A percentile compares a stretch with the other conserved stretches of the same genome.
Evolutionary conservation across 805 yeast species (phyloP).

Genomic region (Phaffomyces thermotolerans): DNA sequence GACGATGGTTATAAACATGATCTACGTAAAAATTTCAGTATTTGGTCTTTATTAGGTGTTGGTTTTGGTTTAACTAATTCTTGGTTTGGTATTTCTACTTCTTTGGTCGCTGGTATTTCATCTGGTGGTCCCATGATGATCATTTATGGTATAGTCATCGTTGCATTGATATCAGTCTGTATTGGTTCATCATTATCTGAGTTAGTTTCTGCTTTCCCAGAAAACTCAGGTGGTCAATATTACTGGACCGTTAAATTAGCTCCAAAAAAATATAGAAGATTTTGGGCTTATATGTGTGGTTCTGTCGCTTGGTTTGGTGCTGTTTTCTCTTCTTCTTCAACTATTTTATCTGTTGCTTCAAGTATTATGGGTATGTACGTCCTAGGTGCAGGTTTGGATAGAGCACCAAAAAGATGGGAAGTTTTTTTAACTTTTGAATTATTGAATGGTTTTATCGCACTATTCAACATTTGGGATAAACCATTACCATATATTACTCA

Average conservation of each 20-base stretch:
- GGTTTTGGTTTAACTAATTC: slow-evolving; percentile 55
- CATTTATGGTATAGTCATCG: slow-evolving; percentile 47
- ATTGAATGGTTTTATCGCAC: slow-evolving; percentile 33
- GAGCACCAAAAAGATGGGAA: slow-evolving; percentile 40
- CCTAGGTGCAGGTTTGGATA: slow-evolving; percentile 29
- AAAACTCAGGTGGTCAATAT: slow-evolving; percentile 49
- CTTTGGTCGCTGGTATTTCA: slow-evolving; percentile 43
- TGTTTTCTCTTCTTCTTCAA: slow-evolving; percentile 52
- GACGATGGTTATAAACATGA: slow-evolving; percentile 15
- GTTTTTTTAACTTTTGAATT: slow-evolving; percentile 42
- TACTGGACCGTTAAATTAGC: slow-evolving; percentile 49
- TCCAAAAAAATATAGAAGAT: slow-evolving; percentile 28
- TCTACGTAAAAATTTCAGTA: slow-evolving; percentile 26
- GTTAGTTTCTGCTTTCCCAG: slow-evolving; percentile 42
- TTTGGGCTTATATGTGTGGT: slow-evolving; percentile 46
- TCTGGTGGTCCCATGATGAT: slow-evolving; percentile 52
- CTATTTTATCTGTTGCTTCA: slow-evolving; percentile 44
- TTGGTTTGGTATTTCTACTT: slow-evolving; percentile 54
- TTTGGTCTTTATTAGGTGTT: slow-evolving; percentile 43
- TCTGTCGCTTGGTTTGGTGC: slow-evolving; percentile 56
- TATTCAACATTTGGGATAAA: slow-evolving; percentile 42
- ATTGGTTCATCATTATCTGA: slow-evolving; percentile 45
- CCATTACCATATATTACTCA: slow-evolving; percentile 43
- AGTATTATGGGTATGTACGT: slow-evolving; percentile 42
- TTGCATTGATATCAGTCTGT: slow-evolving; percentile 39